Conservation (phyloP, 345 rosid genomes). For the Eucalyptus regnans region DNA sequence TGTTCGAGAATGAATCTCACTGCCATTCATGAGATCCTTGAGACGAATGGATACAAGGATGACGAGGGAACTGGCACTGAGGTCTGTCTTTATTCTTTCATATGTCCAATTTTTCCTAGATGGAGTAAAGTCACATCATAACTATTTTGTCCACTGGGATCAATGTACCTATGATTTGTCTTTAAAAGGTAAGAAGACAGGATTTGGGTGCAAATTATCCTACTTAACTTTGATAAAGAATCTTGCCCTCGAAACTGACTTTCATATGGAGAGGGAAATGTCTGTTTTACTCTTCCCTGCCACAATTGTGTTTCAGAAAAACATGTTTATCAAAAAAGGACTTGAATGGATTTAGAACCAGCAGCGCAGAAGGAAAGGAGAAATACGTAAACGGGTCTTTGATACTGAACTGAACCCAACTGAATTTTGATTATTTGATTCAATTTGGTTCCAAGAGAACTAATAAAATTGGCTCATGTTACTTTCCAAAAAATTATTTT, state of each 20-base stretch:
- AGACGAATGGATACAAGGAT: constrained; percentile 27
- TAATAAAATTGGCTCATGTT: background rate
- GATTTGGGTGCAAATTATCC: background rate
- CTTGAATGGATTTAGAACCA: background rate
- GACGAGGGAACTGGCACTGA: constrained; percentile 35
- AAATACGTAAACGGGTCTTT: background rate
- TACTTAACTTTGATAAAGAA: background rate
- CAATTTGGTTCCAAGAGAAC: background rate
- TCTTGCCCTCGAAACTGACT: background rate
- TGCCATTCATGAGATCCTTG: constrained; percentile 33
- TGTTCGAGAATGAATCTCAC: constrained; percentile 29
- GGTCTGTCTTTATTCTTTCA: constrained; percentile 1
- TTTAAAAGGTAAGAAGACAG: background rate
- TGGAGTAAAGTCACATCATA: background rate
- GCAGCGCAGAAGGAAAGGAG: background rate
- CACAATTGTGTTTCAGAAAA: background rate
- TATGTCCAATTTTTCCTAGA: background rate
- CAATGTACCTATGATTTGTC: background rate
- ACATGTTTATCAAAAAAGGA: background rate
- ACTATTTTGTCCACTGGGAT: background rate
- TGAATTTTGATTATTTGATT: background rate
- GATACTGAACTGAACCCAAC: background rate
- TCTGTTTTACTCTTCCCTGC: background rate
- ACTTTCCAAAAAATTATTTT: background rate
- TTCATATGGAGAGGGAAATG: background rate